Base-by-base conservation (phyloP, 2,329 filamentous ascomycete genomes). In the Colletotrichum trifolii region DNA sequence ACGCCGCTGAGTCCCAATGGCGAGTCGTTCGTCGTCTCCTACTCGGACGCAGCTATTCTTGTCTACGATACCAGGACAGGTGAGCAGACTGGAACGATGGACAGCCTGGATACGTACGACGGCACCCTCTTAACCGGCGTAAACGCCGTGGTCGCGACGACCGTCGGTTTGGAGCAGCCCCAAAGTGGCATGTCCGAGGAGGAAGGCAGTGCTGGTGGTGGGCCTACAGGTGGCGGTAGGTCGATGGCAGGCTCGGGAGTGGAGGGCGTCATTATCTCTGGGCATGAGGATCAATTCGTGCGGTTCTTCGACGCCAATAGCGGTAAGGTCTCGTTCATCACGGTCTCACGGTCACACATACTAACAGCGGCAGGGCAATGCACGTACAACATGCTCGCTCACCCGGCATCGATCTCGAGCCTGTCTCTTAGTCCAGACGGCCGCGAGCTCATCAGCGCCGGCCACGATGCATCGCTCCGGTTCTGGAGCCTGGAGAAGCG, bases 401-500 rank as follows among this genome's bases (percentile, higher is more conserved):
- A 99, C 72, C 94, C 96, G 1, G 91, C 94, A 3, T 91, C 96
- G 61, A 97, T 99, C 70, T 96, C 96, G 2, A 91, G 92, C 34
- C 85, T 99, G 6, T 96, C 93, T 0, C 87, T 99, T 17, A 97
- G 93, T 70, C 96, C 95, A 12, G 95, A 98, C 74, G 94, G 95
- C 49, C 90, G 91, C 64, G 96, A 99, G 81, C 90, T 97, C 10
- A 95, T 99, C 53, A 97, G 94, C 49, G 96, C 94, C 1, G 96
- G 96, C 25, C 96, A 99, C 76, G 96, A 99, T 75, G 95, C 95
- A 57, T 96, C 92, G 61, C 88, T 99, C 61, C 91, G 96, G 35
- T 97, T 99, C 85, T 99, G 96, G 96, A 94, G 92, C 36, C 85
- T 99, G 25, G 96, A 99, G 78, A 99, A 97, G 82, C 89, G 96